phyloP scores from a whole-genome alignment of 2,329 filamentous ascomycete genomes.

The Diaporthe nobilis region DNA sequence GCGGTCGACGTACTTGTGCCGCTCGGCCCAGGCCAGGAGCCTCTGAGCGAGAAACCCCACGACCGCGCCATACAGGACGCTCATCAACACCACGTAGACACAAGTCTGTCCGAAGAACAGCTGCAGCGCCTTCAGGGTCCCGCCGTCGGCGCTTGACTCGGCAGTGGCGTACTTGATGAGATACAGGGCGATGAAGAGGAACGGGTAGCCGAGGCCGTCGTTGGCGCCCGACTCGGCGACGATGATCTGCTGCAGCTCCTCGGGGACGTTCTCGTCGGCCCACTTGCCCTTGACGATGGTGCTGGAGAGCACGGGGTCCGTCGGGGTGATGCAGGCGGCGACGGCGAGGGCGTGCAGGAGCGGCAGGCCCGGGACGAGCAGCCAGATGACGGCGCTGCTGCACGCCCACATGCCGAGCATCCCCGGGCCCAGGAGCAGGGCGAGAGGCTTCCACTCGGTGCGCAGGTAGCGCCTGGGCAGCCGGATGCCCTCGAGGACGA shows the following conservation, averaged over 20 bases:
- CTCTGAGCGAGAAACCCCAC: slow-evolving; percentile 88
- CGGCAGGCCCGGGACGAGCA: slow-evolving; percentile 76
- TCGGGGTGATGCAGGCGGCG: slow-evolving; percentile 89
- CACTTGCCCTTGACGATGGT: slow-evolving; percentile 95
- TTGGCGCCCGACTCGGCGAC: slow-evolving; percentile 89
- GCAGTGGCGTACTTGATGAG: slow-evolving; percentile 81
- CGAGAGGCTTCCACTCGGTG: slow-evolving; percentile 82
- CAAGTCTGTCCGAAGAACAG: slow-evolving; percentile 91
- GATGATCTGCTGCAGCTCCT: slow-evolving; percentile 84
- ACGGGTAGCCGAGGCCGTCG: slow-evolving; percentile 90
- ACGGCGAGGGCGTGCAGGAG: slow-evolving; percentile 87
- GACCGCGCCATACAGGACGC: slow-evolving; percentile 80
- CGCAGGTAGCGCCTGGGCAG: slow-evolving; percentile 86
- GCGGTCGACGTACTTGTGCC: slow-evolving; percentile 84
- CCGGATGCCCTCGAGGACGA: slow-evolving; percentile 90
- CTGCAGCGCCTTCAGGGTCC: slow-evolving; percentile 76
- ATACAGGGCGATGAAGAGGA: slow-evolving; percentile 87
- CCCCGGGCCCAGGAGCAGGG: slow-evolving; percentile 82
- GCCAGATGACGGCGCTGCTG: slow-evolving; percentile 84
- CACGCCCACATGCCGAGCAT: slow-evolving; percentile 91
- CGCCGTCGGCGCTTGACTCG: slow-evolving; percentile 64
- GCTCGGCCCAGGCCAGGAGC: slow-evolving; percentile 84
- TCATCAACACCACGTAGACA: slow-evolving; percentile 86
- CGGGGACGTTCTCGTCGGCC: slow-evolving; percentile 90
- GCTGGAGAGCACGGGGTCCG: slow-evolving; percentile 89